These are phyloP conservation scores for Amylocarpus encephaloides DNA, from an alignment of 2,329 filamentous ascomycete species.

Conservation along the genomic window DNA sequence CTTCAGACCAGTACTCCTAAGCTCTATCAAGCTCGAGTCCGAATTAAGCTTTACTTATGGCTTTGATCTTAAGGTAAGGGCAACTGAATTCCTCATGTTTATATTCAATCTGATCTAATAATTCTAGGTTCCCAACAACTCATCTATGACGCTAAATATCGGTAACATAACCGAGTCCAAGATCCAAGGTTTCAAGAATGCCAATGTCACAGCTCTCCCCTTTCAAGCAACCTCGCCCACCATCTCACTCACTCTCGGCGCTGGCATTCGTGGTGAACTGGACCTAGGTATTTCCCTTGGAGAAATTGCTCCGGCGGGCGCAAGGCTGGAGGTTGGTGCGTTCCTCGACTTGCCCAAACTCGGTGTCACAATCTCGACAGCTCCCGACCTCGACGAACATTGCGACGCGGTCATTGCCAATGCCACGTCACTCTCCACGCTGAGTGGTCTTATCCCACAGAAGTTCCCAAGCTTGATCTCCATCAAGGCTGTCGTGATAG, in stretches of 20 bases:
- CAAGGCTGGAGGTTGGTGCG: slow-evolving; percentile 2
- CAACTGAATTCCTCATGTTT: neutral
- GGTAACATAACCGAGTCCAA: slow-evolving; percentile 4
- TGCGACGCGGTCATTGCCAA: slow-evolving; percentile 4
- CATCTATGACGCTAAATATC: slow-evolving; percentile 7
- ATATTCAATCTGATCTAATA: neutral
- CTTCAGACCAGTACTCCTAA: slow-evolving; percentile 6
- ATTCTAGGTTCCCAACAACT: slow-evolving; percentile 10
- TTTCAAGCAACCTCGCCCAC: slow-evolving; percentile 9
- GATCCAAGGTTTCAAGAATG: slow-evolving; percentile 4
- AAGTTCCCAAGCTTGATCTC: slow-evolving; percentile 10
- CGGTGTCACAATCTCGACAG: slow-evolving; percentile 3
- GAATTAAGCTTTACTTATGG: slow-evolving; percentile 8
- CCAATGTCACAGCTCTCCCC: slow-evolving; percentile 6
- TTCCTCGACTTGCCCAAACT: slow-evolving; percentile 10
- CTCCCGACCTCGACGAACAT: slow-evolving; percentile 3
- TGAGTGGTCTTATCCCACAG: neutral
- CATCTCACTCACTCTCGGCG: slow-evolving; percentile 2
- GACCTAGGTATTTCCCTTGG: slow-evolving; percentile 2
- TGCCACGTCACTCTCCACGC: neutral
- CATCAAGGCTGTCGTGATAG: neutral
- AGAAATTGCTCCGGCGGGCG: neutral
- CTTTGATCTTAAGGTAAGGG: slow-evolving; percentile 7
- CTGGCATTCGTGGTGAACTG: slow-evolving; percentile 7
- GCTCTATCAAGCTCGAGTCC: slow-evolving; percentile 3